phyloP scores from a whole-genome alignment of 495 filamentous ascomycete species.

The Aspergillus cavernicola region DNA sequence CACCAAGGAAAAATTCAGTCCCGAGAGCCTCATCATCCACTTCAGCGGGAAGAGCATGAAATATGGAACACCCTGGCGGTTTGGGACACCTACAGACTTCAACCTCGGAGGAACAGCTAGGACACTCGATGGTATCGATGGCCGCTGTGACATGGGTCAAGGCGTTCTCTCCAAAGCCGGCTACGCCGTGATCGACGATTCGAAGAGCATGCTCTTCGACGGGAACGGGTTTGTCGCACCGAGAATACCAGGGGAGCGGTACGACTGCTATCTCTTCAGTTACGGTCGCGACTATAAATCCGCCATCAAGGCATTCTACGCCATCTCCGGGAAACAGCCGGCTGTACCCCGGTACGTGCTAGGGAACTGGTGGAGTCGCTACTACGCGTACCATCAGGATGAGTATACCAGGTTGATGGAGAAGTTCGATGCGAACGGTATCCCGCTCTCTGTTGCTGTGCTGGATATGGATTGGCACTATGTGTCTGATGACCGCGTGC shows the following conservation, averaged over 20 bases:
- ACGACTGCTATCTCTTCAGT: slow-evolving; percentile 56
- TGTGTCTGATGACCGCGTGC: slow-evolving; percentile 38
- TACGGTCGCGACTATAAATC: slow-evolving; percentile 52
- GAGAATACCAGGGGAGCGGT: slow-evolving; percentile 34
- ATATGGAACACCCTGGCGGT: slow-evolving; percentile 41
- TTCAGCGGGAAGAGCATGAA: slow-evolving; percentile 31
- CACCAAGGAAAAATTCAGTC: slow-evolving; percentile 47
- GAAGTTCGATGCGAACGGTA: slow-evolving; percentile 37
- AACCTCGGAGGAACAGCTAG: slow-evolving; percentile 52
- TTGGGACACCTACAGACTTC: slow-evolving; percentile 33
- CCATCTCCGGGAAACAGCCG: slow-evolving; percentile 52
- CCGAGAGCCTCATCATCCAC: slow-evolving; percentile 37
- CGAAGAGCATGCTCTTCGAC: slow-evolving; percentile 55
- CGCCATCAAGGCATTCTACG: slow-evolving; percentile 53
- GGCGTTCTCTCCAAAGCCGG: slow-evolving; percentile 47
- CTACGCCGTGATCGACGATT: slow-evolving; percentile 50
- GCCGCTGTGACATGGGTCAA: slow-evolving; percentile 41
- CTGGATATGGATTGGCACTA: slow-evolving; percentile 64
- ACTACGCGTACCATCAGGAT: slow-evolving; percentile 46
- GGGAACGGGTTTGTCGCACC: slow-evolving; percentile 44
- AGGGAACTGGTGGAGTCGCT: slow-evolving; percentile 64
- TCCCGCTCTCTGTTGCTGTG: slow-evolving; percentile 54
- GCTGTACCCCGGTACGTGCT: slow-evolving; percentile 52
- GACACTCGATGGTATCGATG: slow-evolving; percentile 52
- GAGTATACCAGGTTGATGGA: slow-evolving; percentile 54